Percentiles rank a stretch among this genome's conserved stretches.
Conservation (phyloP, 306 rosid genomes). For the Parietaria judaica region DNA sequence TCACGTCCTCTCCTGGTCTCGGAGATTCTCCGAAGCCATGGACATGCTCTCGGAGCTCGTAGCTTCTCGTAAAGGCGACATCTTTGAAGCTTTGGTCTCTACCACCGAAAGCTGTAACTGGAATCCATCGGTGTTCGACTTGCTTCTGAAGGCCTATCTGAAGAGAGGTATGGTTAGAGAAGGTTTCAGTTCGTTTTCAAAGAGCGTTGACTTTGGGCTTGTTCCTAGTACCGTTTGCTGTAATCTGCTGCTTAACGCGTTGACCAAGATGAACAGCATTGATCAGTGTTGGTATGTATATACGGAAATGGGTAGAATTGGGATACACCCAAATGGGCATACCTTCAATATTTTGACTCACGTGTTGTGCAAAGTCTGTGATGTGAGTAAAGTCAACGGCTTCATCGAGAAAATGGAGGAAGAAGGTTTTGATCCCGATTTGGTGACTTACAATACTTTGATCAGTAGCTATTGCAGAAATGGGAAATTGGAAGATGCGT, state of each 20-base stretch:
- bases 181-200: slow-evolving; percentile 52
- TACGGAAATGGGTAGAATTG: slow-evolving; percentile 78
- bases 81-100: slow-evolving; percentile 37
- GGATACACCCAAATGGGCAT: slow-evolving; percentile 60
- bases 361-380: slow-evolving; percentile 60
- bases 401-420: slow-evolving; percentile 89
- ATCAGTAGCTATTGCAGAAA: slow-evolving; percentile 67
- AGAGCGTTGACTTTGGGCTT: slow-evolving; percentile 43
- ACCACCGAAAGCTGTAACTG: slow-evolving; percentile 71
- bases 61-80: slow-evolving; percentile 29
- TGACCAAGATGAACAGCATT: slow-evolving; percentile 40
- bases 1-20: slow-evolving; percentile 62
- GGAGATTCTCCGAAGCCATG: slow-evolving; percentile 53
- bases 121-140: slow-evolving; percentile 58
- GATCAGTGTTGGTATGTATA: slow-evolving; percentile 72
- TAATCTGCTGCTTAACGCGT: slow-evolving; percentile 54
- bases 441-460: slow-evolving; percentile 69
- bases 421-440: slow-evolving; percentile 81
- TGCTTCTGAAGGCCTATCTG: slow-evolving; percentile 81
- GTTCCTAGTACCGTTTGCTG: slow-evolving; percentile 62
- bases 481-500: slow-evolving; percentile 67
- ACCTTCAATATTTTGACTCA: slow-evolving; percentile 72
- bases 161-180: slow-evolving; percentile 54
- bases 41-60: slow-evolving; percentile 52
- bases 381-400: slow-evolving; percentile 56